Conservation (phyloP, 73 alveolate species). For the Effrenium voratum region DNA sequence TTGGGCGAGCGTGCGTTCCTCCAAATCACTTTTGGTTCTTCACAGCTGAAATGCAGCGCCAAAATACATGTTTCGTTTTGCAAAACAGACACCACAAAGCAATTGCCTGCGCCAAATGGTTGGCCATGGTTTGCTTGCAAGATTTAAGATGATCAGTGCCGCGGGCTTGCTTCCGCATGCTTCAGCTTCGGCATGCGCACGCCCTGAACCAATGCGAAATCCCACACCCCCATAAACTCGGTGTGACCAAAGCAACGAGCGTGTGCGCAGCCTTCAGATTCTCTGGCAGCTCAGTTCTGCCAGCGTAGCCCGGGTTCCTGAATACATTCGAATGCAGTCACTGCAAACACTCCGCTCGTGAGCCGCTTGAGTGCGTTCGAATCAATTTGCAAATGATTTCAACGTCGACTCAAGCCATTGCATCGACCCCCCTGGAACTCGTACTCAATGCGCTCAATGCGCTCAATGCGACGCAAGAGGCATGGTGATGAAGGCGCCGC, state of each 20-base stretch:
- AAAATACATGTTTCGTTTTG: no score
- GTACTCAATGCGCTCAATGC: neutral
- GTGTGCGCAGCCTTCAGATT: constrained; percentile 96
- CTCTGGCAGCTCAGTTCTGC: constrained; percentile 99
- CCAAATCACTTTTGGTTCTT: neutral
- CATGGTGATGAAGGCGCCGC: constrained; percentile 88
- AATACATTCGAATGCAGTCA: no score
- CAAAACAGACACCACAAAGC: no score
- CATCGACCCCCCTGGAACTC: neutral
- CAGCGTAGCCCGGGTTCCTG: constrained; percentile 99
- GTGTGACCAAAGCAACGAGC: neutral
- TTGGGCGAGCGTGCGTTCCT: neutral
- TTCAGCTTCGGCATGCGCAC: neutral
- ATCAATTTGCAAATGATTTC: neutral
- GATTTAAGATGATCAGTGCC: neutral
- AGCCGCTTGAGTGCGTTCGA: constrained; percentile 98
- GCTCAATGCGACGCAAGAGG: neutral
- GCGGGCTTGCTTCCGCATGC: neutral
- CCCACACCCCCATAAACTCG: neutral
- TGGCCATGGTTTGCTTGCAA: no score
- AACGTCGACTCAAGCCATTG: no score
- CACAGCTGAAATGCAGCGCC: neutral
- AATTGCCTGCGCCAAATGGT: no score
- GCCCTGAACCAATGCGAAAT: neutral
- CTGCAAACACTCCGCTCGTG: no score